Conservation (phyloP, 1,284 basidiomycete genomes). For the Schizophyllum commune region DNA sequence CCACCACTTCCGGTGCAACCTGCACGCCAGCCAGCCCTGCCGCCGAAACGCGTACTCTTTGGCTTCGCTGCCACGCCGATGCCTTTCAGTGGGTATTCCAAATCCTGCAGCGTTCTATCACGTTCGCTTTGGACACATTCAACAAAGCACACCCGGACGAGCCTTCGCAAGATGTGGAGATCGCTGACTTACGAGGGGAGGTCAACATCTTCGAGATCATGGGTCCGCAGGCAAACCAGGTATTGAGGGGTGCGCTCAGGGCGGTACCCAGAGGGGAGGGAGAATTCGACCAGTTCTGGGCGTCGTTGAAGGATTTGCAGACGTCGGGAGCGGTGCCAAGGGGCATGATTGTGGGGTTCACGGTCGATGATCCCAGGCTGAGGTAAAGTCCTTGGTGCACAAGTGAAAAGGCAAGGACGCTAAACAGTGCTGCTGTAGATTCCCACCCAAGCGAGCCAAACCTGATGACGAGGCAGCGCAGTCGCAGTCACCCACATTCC, state of each 20-base stretch:
- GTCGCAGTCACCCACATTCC: conserved; percentile 34
- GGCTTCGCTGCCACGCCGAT: not conserved
- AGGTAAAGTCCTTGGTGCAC: conserved; percentile 33
- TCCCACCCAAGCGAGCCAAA: conserved; percentile 62
- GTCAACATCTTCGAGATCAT: conserved; percentile 81
- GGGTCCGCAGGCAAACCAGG: conserved; percentile 75
- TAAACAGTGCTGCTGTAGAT: conserved; percentile 34
- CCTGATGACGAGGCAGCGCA: conserved; percentile 32
- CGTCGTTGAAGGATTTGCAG: conserved; percentile 49
- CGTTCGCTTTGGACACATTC: not conserved
- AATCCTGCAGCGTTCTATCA: not conserved
- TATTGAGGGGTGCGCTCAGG: conserved; percentile 66
- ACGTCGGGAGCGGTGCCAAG: conserved; percentile 60
- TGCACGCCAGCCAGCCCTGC: not conserved
- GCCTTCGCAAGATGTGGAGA: conserved; percentile 53
- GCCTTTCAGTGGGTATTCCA: not conserved
- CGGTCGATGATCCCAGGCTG: conserved; percentile 74
- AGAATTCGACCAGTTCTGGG: conserved; percentile 74
- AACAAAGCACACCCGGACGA: conserved; percentile 5
- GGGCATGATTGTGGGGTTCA: conserved; percentile 71
- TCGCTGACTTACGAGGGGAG: conserved; percentile 62
- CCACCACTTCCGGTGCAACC: not conserved
- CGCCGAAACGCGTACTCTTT: not conserved
- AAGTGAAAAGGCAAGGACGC: not conserved
- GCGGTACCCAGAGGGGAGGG: conserved; percentile 43